Percentiles rank a stretch among this genome's conserved stretches.
Conservation (phyloP, 139 green algal species). For the Eudorina sp. region DNA sequence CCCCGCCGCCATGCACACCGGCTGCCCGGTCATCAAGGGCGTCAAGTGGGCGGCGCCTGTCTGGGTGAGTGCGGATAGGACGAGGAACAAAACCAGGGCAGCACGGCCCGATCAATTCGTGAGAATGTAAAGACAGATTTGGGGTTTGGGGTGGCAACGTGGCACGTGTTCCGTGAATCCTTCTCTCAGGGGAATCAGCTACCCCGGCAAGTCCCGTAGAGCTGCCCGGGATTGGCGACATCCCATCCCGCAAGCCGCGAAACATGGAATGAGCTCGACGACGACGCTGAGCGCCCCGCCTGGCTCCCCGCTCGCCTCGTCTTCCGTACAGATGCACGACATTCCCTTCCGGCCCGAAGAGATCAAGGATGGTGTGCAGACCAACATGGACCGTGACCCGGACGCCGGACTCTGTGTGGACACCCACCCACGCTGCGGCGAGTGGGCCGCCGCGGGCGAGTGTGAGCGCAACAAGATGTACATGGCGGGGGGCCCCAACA, state of each 20-base stretch:
- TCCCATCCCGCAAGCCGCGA: too few species aligned
- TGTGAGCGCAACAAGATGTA: conserved; percentile 65
- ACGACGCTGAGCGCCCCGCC: too few species aligned
- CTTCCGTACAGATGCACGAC: conserved; percentile 47
- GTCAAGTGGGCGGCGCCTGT: conserved; percentile 64
- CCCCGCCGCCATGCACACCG: conserved; percentile 58
- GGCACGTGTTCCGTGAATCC: too few species aligned
- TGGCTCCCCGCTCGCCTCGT: neutral
- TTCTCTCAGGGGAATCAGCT: too few species aligned
- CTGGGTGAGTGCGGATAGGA: conserved; percentile 45
- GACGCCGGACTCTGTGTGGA: conserved; percentile 64
- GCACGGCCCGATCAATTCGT: too few species aligned
- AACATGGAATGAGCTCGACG: too few species aligned
- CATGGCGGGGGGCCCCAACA: conserved; percentile 65
- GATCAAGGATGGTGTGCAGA: neutral
- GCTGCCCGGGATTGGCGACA: too few species aligned
- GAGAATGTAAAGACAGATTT: too few species aligned
- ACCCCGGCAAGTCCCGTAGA: too few species aligned
- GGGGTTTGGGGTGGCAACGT: too few species aligned
- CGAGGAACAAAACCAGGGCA: too few species aligned
- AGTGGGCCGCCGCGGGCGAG: conserved; percentile 64
- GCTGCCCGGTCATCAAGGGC: conserved; percentile 61
- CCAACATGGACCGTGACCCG: neutral
- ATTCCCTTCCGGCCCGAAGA: conserved; percentile 37
- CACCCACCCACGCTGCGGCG: conserved; percentile 45